Percentiles rank a stretch among this genome's conserved stretches.
These are phyloP conservation scores for Trifolium pratense DNA, from an alignment of 306 rosid genomes.

Conservation along the genomic window DNA sequence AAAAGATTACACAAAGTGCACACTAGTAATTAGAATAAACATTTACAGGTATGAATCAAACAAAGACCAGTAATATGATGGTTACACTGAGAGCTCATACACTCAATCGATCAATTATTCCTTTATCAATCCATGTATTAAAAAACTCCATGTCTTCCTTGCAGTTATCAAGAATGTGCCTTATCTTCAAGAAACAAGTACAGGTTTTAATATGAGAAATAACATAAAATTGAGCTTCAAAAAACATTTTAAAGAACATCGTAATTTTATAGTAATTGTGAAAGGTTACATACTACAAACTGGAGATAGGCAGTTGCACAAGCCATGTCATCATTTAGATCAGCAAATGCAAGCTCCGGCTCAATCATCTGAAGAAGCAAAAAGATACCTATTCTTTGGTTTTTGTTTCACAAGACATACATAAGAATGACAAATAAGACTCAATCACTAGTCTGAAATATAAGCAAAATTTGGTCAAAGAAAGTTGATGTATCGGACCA, in stretches of 20 bases:
- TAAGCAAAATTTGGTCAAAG: too few relatives aligned
- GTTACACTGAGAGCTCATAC: constrained; percentile 74
- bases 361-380: constrained; percentile 79
- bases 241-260: constrained; percentile 26
- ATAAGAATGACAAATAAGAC: constrained; percentile 24
- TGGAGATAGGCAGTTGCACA: constrained; percentile 99
- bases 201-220: constrained; percentile 24
- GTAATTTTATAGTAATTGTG: constrained; percentile 42
- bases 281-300: constrained; percentile 84
- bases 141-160: constrained; percentile 98
- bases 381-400: constrained; percentile 20
- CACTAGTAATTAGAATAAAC: constrained; percentile 24
- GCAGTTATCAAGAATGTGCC: constrained; percentile 80
- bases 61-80: constrained; percentile 38
- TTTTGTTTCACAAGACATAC: constrained; percentile 25
- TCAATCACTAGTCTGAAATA: neutral
- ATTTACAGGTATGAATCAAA: constrained; percentile 22
- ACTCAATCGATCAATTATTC: constrained; percentile 82
- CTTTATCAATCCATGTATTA: constrained; percentile 90
- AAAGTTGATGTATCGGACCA: too few relatives aligned
- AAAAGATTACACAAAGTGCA: constrained; percentile 26
- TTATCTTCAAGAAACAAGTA: constrained; percentile 64
- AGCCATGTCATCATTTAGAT: constrained; percentile 94
- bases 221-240: constrained; percentile 24
- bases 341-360: constrained; percentile 98